Evolutionary conservation across 805 yeast genomes (phyloP), one percentile per base, ranked within the genome.

Genomic region (Metschnikowia corniflorae): DNA sequence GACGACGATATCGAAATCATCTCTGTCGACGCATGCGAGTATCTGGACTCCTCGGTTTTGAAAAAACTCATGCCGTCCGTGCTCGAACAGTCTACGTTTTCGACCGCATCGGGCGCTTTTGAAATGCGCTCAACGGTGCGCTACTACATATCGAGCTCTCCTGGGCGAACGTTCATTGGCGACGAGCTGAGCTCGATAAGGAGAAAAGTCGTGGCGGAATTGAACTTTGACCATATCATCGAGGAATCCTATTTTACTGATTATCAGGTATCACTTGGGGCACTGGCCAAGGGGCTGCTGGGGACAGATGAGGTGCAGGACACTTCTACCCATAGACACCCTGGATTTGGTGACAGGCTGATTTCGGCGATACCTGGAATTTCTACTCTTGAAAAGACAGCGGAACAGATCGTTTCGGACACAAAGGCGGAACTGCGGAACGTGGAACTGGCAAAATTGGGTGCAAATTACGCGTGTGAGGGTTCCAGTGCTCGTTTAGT

Each of bases 141-240:
- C 25, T 58, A 56, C 40, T 47, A 47, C 6, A 33, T 48, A 2
- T 59, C 63, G 3, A 37, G 53, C 7, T 57, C 64, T 1, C 60
- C 62, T 2, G 35, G 47, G 9, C 38, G 57, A 18, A 47, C 59
- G 2, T 59, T 49, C 33, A 51, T 57, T 23, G 53, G 50, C 12
- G 57, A 51, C 23, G 52, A 40, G 30, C 47, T 33, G 35, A 25
- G 34, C n/a, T 25, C 53, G 19, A 10, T n/a, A 5, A 46, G 63
- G 21, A 46, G 56, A 16, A 59, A 59, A 30, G 40, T 56, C 15
- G 63, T 59, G 13, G 63, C 62, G 1, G 54, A 55, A 25, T 39
- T 59, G 25, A 49, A 56, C 31, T 58, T 59, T 27, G 54, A 52
- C 20, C 60, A 59, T 36, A 57, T 59, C n/a, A 39, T 59, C 17